These are phyloP conservation scores for Areca catechu DNA, from an alignment of 176 grass and related monocot genomes.

Conservation along the genomic window DNA sequence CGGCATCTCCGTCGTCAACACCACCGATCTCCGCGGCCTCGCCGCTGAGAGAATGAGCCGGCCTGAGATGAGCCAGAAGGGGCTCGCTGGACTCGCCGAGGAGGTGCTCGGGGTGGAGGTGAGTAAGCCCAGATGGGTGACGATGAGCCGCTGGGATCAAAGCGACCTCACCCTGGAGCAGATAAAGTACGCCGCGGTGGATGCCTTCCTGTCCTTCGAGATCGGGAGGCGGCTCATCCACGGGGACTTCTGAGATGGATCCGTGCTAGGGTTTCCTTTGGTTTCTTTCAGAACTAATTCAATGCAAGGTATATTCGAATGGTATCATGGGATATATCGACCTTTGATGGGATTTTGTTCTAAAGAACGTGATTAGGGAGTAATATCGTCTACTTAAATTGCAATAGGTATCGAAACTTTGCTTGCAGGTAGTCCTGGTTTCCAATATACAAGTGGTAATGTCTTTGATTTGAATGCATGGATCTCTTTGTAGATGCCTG, in stretches of 20 bases:
- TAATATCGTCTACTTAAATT: no score
- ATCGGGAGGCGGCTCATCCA: slow-evolving; percentile 32
- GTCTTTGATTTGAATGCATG: no score
- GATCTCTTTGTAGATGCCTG: no score
- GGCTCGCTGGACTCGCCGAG: slow-evolving; percentile 27
- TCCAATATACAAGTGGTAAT: no score
- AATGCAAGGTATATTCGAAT: no score
- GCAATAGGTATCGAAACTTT: no score
- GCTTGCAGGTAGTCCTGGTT: no score
- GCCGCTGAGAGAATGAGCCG: slow-evolving; percentile 18
- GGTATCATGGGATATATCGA: no score
- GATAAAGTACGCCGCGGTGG: slow-evolving; percentile 41
- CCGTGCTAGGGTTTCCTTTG: no score
- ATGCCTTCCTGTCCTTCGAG: slow-evolving; percentile 47
- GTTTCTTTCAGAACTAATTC: no score
- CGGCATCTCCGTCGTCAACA: slow-evolving; percentile 3
- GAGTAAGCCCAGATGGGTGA: slow-evolving; percentile 23
- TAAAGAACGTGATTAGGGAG: no score
- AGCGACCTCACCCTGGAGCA: slow-evolving; percentile 12
- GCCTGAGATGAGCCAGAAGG: slow-evolving; percentile 13
- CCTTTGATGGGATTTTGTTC: no score
- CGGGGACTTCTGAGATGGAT: background rate
- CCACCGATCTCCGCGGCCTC: slow-evolving; percentile 23
- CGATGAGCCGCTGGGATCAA: slow-evolving; percentile 31
- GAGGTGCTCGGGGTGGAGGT: slow-evolving; percentile 22